phyloP scores from a whole-genome alignment of 208 protist species.

The Leishmania gerbilli region DNA sequence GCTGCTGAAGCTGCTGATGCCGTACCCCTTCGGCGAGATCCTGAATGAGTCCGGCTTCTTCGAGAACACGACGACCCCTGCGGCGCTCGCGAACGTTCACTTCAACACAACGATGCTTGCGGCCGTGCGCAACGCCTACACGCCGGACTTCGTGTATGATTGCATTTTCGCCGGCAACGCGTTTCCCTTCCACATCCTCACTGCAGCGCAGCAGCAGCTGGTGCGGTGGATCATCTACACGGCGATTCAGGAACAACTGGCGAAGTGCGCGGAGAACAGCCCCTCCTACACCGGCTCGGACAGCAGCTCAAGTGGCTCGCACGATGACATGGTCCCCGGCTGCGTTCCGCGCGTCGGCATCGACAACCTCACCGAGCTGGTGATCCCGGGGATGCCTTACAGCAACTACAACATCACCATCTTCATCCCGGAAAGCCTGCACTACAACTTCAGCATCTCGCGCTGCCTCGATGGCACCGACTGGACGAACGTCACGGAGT shows the following conservation, averaged over 20 bases:
- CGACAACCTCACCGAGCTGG: constrained; percentile 47
- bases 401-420: constrained; percentile 40
- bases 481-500: constrained; percentile 36
- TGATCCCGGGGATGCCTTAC: constrained; percentile 5
- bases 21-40: constrained; percentile 41
- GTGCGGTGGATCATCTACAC: constrained; percentile 48
- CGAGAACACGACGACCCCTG: constrained; percentile 38
- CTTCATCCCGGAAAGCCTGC: constrained; percentile 41
- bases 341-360: constrained; percentile 41
- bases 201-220: constrained; percentile 31
- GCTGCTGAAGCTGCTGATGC: constrained; percentile 73
- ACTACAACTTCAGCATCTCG: constrained; percentile 43
- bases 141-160: constrained; percentile 17
- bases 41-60: constrained; percentile 14
- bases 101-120: constrained; percentile 21
- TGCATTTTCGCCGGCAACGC: constrained; percentile 22
- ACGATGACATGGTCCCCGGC: constrained; percentile 5
- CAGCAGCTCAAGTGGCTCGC: constrained; percentile 1
- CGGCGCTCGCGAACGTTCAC: constrained; percentile 24
- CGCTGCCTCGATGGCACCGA: constrained; percentile 48
- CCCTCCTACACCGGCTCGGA: neutral
- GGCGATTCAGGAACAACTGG: constrained; percentile 25
- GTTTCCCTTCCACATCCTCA: constrained; percentile 40
- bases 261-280: constrained; percentile 15
- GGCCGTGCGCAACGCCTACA: constrained; percentile 23